phyloP scores from a whole-genome alignment of 164 flowering plant genomes.

The Akebia trifoliata region DNA sequence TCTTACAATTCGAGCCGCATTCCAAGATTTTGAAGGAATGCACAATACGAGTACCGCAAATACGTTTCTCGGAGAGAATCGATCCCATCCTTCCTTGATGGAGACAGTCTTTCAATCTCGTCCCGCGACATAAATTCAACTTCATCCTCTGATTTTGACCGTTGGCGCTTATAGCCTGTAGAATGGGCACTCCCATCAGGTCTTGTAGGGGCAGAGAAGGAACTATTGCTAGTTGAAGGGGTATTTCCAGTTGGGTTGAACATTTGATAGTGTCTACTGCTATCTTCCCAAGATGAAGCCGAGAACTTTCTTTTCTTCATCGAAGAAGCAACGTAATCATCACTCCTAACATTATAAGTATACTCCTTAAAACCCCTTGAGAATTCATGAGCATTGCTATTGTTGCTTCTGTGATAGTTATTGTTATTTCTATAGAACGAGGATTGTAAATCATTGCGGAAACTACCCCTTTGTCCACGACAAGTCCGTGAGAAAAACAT shows the following conservation, averaged over 20 bases:
- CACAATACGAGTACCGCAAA: slow-evolving; percentile 88
- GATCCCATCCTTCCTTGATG: slow-evolving; percentile 95
- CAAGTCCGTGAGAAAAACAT: slow-evolving; percentile 38
- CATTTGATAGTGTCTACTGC: slow-evolving; percentile 30
- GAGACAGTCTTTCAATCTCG: slow-evolving; percentile 84
- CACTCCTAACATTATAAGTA: slow-evolving; percentile 13
- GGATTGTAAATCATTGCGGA: slow-evolving; percentile 23
- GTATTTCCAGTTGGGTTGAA: slow-evolving; percentile 19
- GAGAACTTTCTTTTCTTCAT: slow-evolving; percentile 59
- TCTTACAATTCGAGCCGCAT: slow-evolving; percentile 81
- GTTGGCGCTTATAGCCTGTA: slow-evolving; percentile 46
- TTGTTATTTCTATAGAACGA: slow-evolving; percentile 18
- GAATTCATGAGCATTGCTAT: slow-evolving; percentile 16
- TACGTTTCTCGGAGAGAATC: slow-evolving; percentile 69
- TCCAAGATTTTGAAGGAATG: slow-evolving; percentile 86
- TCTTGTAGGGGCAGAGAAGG: slow-evolving; percentile 22
- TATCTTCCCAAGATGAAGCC: slow-evolving; percentile 37
- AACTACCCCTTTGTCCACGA: slow-evolving; percentile 26
- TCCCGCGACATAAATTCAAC: slow-evolving; percentile 69
- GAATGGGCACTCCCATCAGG: slow-evolving; percentile 22
- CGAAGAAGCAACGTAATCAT: slow-evolving; percentile 31
- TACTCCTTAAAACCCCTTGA: slow-evolving; percentile 25
- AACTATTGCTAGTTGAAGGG: slow-evolving; percentile 27
- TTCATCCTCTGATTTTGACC: slow-evolving; percentile 54
- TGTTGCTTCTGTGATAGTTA: slow-evolving; percentile 9